Evolutionary conservation across 805 yeast genomes (phyloP), one percentile per base, ranked within the genome.

Genomic region (Schwanniomyces yamadae): DNA sequence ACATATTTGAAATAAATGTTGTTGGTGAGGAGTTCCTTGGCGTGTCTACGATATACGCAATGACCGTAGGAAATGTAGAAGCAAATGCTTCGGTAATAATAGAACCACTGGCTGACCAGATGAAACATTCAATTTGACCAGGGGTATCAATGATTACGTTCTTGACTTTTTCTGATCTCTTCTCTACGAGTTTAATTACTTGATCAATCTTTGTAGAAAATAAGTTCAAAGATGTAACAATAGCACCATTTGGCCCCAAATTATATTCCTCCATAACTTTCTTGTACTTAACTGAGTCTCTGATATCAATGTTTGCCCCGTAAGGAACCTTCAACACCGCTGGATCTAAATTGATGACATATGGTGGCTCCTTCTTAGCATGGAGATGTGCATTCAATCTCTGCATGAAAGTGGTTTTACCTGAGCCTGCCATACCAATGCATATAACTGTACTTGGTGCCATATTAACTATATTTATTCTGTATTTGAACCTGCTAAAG

Each of bases 341-440:
- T 1, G 99, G 99, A 66, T 93, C 99, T 33, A 93, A 69, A 55
- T 93, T 93, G 40, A 93, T 77, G 18, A 91, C 95, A 61, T 93
- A 93, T 8, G 99, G 98, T 14, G 91, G 82, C 26, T 67, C 61
- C 42, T 82, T 73, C 40, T 76, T 69, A 22, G 86, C 41, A 54
- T 90, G 95, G 22, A 93, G 67, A 59, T 93, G 95, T 0, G 96
- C 78, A 63, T 91, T 91, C 42, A 93, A 69, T 44, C 99, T 69
- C 60, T 93, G 99, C 88, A 93, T 82, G 58, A 93, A 93, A 7
- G 99, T 93, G 64, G 99, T 91, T 62, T 93, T 93, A 52, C 99
- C 99, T 34, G 95, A 82, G 37, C 69, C 69, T 22, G 69, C 77
- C 77, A 71, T 71, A 27, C 77, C 77, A 25, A 71, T 71, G 52